A percentile compares a stretch with the other conserved stretches of the same genome.
These are phyloP conservation scores for Tuber brumale DNA, from an alignment of 495 filamentous ascomycete species.

Conservation along the genomic window DNA sequence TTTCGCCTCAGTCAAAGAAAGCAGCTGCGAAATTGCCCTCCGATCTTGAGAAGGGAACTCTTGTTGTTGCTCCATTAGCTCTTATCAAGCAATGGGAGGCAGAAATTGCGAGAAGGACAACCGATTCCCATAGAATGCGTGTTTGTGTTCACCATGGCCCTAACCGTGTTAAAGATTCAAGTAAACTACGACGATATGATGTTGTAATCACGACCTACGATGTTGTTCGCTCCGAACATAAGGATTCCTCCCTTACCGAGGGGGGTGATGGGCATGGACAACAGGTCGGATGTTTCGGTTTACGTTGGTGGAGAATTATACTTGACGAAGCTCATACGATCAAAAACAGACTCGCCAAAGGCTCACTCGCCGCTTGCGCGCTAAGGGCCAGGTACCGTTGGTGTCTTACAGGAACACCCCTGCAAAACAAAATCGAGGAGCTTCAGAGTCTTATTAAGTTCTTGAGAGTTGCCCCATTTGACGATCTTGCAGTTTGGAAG, in stretches of 20 bases:
- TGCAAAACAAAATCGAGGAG: constrained; percentile 98
- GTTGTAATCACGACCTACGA: constrained; percentile 98
- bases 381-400: constrained; percentile 78
- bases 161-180: constrained; percentile 67
- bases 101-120: constrained; percentile 76
- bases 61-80: constrained; percentile 90
- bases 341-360: constrained; percentile 95
- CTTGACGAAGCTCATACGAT: constrained; percentile 96
- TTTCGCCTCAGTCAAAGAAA: constrained; percentile 40
- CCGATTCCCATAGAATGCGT: constrained; percentile 57
- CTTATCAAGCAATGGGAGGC: constrained; percentile 96
- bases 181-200: constrained; percentile 73
- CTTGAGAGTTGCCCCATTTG: constrained; percentile 82
- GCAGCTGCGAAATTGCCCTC: constrained; percentile 56
- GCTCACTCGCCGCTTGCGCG: constrained; percentile 77
- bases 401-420: constrained; percentile 91
- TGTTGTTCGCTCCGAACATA: constrained; percentile 82
- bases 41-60: constrained; percentile 65
- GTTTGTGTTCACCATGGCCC: constrained; percentile 88
- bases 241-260: constrained; percentile 49
- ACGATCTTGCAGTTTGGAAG: constrained; percentile 75
- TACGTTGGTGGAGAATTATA: constrained; percentile 92
- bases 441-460: constrained; percentile 89
- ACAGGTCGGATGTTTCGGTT: constrained; percentile 69
- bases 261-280: constrained; percentile 24